A percentile compares a stretch with the other conserved stretches of the same genome.
phyloP scores from a whole-genome alignment of 2,329 filamentous ascomycete genomes.

The Sclerotinia sclerotiorum region DNA sequence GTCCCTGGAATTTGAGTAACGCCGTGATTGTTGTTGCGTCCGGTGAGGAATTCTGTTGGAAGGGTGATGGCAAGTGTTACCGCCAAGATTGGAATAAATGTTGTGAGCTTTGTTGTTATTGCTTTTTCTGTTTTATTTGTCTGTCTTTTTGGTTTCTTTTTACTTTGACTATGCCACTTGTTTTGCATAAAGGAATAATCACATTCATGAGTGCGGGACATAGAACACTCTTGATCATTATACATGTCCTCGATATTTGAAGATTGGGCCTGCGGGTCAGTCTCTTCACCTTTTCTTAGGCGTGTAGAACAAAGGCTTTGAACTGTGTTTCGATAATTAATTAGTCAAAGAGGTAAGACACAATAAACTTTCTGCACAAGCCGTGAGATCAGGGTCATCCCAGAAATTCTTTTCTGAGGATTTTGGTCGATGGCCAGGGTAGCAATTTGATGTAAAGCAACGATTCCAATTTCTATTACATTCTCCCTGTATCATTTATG shows the following conservation, averaged over 20 bases:
- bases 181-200: not conserved
- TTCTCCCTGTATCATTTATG: not conserved
- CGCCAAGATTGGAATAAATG: not conserved
- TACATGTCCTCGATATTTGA: not conserved
- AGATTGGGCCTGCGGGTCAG: not conserved
- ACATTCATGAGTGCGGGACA: not conserved
- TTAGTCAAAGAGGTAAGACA: not conserved
- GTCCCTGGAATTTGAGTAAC: not conserved
- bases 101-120: not conserved
- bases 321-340: not conserved
- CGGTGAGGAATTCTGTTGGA: not conserved
- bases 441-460: not conserved
- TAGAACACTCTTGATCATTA: not conserved
- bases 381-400: not conserved
- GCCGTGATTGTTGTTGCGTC: not conserved
- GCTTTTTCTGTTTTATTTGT: not conserved
- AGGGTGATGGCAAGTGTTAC: not conserved
- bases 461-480: not conserved
- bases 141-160: not conserved
- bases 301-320: not conserved
- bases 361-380: not conserved
- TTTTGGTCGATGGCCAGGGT: not conserved
- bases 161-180: not conserved
- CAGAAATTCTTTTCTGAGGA: not conserved
- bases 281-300: not conserved